Evolutionary conservation across 305 asterid genomes (phyloP).

Genomic region (Fraxinus sp.): DNA sequence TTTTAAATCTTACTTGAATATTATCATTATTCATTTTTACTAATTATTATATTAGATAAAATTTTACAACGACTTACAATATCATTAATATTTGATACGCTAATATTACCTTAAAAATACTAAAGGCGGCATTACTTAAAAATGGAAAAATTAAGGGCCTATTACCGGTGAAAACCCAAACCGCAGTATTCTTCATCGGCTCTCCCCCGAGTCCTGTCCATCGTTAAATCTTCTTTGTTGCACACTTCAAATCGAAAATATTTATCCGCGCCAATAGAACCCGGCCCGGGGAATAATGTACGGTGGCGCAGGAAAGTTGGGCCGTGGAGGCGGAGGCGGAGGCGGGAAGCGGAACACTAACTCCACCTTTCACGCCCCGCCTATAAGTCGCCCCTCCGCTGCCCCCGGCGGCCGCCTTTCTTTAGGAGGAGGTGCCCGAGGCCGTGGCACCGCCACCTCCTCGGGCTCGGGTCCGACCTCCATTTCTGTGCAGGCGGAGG

Average conservation of each 20-base stretch:
- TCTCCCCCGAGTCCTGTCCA: constrained; percentile 36
- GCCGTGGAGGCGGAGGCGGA: constrained; percentile 59
- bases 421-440: constrained; percentile 50
- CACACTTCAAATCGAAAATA: constrained; percentile 21
- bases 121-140: too few relatives aligned
- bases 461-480: constrained; percentile 39
- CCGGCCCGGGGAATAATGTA: constrained; percentile 48
- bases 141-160: neutral
- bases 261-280: constrained; percentile 17
- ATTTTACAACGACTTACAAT: too few relatives aligned
- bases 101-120: too few relatives aligned
- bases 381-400: constrained; percentile 42
- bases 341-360: constrained; percentile 62
- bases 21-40: too few relatives aligned
- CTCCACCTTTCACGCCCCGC: constrained; percentile 52
- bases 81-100: too few relatives aligned
- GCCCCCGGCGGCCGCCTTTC: constrained; percentile 51
- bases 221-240: constrained; percentile 4
- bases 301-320: constrained; percentile 73
- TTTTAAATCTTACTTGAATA: too few relatives aligned
- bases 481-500: constrained; percentile 62
- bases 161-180: constrained; percentile 35
- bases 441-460: constrained; percentile 45
- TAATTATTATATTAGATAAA: too few relatives aligned
- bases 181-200: constrained; percentile 36